Evolutionary conservation across 2,329 filamentous ascomycete genomes (phyloP).

Genomic region (Epichloe hybrida): DNA sequence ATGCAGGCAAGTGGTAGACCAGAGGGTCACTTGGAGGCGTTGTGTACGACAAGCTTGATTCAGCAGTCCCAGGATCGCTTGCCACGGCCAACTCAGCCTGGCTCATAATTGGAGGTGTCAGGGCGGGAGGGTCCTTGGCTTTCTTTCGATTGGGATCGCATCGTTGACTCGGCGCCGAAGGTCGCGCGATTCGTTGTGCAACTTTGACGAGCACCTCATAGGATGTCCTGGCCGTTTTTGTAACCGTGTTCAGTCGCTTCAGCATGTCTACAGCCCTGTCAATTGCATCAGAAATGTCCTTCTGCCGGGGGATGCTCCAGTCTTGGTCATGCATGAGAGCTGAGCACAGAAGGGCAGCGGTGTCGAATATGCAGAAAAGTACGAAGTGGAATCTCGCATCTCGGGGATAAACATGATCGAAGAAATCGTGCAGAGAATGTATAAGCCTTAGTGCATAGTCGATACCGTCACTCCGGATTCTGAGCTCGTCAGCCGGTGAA

Average conservation of each 20-base stretch:
- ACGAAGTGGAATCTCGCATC: slow-evolving; percentile 36
- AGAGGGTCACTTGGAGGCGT: slow-evolving; percentile 3
- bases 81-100: not conserved
- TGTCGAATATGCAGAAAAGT: slow-evolving; percentile 37
- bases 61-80: slow-evolving; percentile 1
- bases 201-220: slow-evolving; percentile 20
- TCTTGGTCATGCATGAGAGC: slow-evolving; percentile 36
- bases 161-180: slow-evolving; percentile 1
- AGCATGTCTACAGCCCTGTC: slow-evolving; percentile 22
- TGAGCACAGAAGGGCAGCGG: slow-evolving; percentile 35
- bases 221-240: slow-evolving; percentile 19
- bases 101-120: slow-evolving; percentile 5
- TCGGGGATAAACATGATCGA: slow-evolving; percentile 29
- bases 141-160: slow-evolving; percentile 1
- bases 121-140: slow-evolving; percentile 1
- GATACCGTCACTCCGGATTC: slow-evolving; percentile 28
- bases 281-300: slow-evolving; percentile 27
- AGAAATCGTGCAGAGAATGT: slow-evolving; percentile 24
- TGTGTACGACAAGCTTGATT: slow-evolving; percentile 2
- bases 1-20: not conserved
- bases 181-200: slow-evolving; percentile 10
- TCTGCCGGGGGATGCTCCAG: slow-evolving; percentile 24
- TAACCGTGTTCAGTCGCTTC: slow-evolving; percentile 15
- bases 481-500: slow-evolving; percentile 18
- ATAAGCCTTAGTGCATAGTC: slow-evolving; percentile 30